A percentile compares a stretch with the other conserved stretches of the same genome.
phyloP scores from a whole-genome alignment of 2,329 filamentous ascomycete species.

The Curvularia spicifera region DNA sequence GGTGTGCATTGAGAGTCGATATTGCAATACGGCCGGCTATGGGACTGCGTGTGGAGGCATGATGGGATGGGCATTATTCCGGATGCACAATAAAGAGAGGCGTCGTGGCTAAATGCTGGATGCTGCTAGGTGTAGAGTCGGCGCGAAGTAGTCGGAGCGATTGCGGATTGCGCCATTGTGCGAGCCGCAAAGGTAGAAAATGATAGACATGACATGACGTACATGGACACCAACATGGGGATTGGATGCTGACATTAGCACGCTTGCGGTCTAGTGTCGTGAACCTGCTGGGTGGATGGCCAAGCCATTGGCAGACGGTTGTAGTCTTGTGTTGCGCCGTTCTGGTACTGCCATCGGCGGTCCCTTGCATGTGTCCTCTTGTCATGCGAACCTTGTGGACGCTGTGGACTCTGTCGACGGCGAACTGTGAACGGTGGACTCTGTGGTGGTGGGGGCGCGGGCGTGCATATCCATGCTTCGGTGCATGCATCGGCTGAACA shows the following conservation, averaged over 20 bases:
- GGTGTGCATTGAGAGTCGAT: slow-evolving; percentile 2
- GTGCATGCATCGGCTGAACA: slow-evolving; percentile 1
- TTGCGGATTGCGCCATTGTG: slow-evolving; percentile 1
- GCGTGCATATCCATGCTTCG: neutral
- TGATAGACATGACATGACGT: slow-evolving; percentile 10
- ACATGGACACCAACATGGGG: slow-evolving; percentile 4
- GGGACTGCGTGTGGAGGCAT: neutral
- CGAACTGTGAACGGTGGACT: neutral
- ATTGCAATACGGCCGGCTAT: slow-evolving; percentile 4
- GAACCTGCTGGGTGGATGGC: slow-evolving; percentile 2
- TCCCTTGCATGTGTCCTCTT: slow-evolving; percentile 1
- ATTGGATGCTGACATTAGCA: neutral
- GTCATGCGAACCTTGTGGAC: neutral
- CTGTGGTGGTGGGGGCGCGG: neutral
- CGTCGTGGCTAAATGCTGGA: slow-evolving; percentile 8
- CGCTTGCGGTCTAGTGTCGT: slow-evolving; percentile 9
- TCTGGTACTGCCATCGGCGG: neutral
- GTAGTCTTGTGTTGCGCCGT: neutral
- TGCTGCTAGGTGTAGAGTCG: neutral
- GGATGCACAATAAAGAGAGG: neutral
- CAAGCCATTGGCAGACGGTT: neutral
- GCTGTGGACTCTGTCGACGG: neutral
- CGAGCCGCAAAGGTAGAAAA: slow-evolving; percentile 3
- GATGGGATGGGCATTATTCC: neutral
- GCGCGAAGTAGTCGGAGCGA: neutral